phyloP scores from a whole-genome alignment of 345 rosid genomes.

The Zanthoxylum bungeanum region DNA sequence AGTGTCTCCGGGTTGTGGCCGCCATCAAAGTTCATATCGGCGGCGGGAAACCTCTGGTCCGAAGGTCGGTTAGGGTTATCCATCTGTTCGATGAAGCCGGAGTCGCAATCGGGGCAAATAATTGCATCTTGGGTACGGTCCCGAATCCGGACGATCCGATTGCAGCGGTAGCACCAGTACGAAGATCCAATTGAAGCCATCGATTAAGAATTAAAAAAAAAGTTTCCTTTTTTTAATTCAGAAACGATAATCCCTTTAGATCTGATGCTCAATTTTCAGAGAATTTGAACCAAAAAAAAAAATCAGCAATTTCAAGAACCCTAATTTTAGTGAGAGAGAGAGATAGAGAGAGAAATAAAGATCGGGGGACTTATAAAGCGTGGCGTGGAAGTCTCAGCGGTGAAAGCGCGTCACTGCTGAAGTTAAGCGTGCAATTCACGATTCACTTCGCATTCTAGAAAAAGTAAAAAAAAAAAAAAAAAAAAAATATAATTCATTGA shows the following conservation, averaged over 20 bases:
- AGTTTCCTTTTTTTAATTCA: not conserved
- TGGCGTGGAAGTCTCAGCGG: conserved; percentile 15
- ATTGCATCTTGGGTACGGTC: conserved; percentile 27
- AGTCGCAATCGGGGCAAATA: conserved; percentile 48
- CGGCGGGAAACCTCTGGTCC: conserved; percentile 21
- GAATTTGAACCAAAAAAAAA: not conserved
- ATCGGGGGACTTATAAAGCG: conserved; percentile 4
- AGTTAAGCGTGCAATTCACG: too few relatives aligned
- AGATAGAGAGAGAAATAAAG: not conserved
- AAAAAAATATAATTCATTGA: too few relatives aligned
- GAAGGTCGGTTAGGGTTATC: conserved; percentile 32
- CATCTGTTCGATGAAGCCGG: conserved; percentile 55
- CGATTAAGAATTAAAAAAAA: not conserved
- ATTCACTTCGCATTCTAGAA: too few relatives aligned
- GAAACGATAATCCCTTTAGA: not conserved
- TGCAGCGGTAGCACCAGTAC: conserved; percentile 67
- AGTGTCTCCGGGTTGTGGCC: conserved; percentile 16
- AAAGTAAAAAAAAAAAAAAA: too few relatives aligned
- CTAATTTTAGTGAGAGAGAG: conserved; percentile 4
- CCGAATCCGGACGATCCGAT: conserved; percentile 31
- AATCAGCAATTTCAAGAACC: conserved; percentile 16
- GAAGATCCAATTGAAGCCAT: conserved; percentile 41
- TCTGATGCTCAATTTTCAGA: not conserved
- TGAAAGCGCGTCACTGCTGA: conserved; percentile 18
- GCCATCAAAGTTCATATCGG: conserved; percentile 23